phyloP scores from a whole-genome alignment of 805 yeast genomes.

The Lipomyces sp. region DNA sequence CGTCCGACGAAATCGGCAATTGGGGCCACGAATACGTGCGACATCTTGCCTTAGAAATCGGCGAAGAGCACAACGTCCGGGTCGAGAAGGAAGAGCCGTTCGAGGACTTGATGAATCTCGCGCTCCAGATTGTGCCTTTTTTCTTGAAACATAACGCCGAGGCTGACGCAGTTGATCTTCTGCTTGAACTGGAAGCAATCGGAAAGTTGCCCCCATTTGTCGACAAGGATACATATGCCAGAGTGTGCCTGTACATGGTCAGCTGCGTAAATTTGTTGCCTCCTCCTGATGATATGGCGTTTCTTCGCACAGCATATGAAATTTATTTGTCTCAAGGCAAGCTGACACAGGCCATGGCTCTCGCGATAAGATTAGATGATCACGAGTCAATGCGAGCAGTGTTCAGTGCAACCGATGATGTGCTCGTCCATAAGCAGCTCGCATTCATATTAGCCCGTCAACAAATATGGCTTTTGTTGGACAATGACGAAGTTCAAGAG shows the following conservation, averaged over 20 bases:
- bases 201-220: slow-evolving; percentile 82
- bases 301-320: slow-evolving; percentile 84
- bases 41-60: slow-evolving; percentile 93
- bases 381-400: slow-evolving; percentile 76
- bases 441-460: slow-evolving; percentile 89
- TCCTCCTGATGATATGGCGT: slow-evolving; percentile 88
- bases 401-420: slow-evolving; percentile 78
- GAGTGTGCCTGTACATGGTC: slow-evolving; percentile 79
- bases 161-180: slow-evolving; percentile 95
- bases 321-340: slow-evolving; percentile 80
- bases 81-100: slow-evolving; percentile 41
- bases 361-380: slow-evolving; percentile 89
- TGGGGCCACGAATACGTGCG: slow-evolving; percentile 99
- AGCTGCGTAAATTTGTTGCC: slow-evolving; percentile 96
- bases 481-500: slow-evolving; percentile 68
- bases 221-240: slow-evolving; percentile 78
- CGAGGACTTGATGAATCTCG: slow-evolving; percentile 61
- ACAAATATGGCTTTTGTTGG: slow-evolving; percentile 71
- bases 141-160: slow-evolving; percentile 95
- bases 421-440: slow-evolving; percentile 76
- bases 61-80: slow-evolving; percentile 65
- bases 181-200: slow-evolving; percentile 85
- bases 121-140: slow-evolving; percentile 81
- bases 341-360: slow-evolving; percentile 84
- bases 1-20: slow-evolving; percentile 63